A percentile compares a stretch with the other conserved stretches of the same genome.
Conservation (phyloP, 305 asterid species). For the Euphrasia arctica region DNA sequence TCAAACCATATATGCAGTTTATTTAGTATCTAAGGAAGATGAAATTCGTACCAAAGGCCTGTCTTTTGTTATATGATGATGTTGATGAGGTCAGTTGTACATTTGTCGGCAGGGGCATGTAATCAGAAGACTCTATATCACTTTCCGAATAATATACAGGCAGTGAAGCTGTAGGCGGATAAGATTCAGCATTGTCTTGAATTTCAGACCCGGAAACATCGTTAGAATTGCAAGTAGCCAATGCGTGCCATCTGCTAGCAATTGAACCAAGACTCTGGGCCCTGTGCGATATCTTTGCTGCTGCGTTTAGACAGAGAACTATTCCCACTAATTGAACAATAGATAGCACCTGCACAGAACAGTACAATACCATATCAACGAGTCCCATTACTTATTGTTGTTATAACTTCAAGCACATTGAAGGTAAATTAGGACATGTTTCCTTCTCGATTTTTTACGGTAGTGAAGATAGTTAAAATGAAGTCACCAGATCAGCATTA, state of each 20-base stretch:
- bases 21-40: slow-evolving; percentile 3
- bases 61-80: slow-evolving; percentile 66
- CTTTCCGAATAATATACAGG: slow-evolving; percentile 52
- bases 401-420: not conserved
- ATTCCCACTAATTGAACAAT: slow-evolving; percentile 67
- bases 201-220: slow-evolving; percentile 39
- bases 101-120: slow-evolving; percentile 34
- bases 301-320: slow-evolving; percentile 65
- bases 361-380: slow-evolving; percentile 13
- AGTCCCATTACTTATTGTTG: not conserved
- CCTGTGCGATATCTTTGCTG: slow-evolving; percentile 81
- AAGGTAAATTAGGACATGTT: too few species aligned
- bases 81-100: slow-evolving; percentile 36
- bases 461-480: too few species aligned
- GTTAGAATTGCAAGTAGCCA: slow-evolving; percentile 53
- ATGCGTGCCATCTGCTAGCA: slow-evolving; percentile 84
- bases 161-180: slow-evolving; percentile 11
- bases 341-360: slow-evolving; percentile 46
- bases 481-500: too few species aligned
- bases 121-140: slow-evolving; percentile 66
- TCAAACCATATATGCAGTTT: not conserved
- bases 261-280: slow-evolving; percentile 72
- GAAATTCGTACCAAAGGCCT: slow-evolving; percentile 56
- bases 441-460: too few species aligned
- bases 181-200: slow-evolving; percentile 33